Base-by-base conservation (phyloP, 805 yeast genomes). In the Candida orba region DNA sequence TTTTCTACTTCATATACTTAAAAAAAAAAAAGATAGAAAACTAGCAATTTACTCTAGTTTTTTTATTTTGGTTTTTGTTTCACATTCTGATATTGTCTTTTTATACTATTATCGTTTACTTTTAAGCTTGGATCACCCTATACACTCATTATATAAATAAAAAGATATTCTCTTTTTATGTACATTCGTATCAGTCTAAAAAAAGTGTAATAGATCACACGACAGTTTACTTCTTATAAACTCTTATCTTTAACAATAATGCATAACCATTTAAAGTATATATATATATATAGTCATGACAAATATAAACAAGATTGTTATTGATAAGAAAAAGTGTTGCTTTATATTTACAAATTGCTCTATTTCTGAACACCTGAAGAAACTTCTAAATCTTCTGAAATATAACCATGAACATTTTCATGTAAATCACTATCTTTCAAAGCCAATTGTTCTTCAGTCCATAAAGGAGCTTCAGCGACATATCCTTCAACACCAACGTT, bases 361-460 rank as follows among this genome's bases (percentile, higher is more conserved):
- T 24, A 36, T 6, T 20, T 27, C 29, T 54, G 55, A 40, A 67
- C 49, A 61, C 95, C 95, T 36, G 89, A 82, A 42, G 87, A 79
- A 40, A 81, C 84, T 51, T 77, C 89, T 51, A 81, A 64, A 47
- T 82, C 79, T 40, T 71, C 68, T 56, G 83, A 71, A 30, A 72
- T 68, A 14, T 90, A 87, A 44, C 81, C 75, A 44, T 70, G 51
- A 23, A 83, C 88, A 52, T 84, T 84, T 39, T 77, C 65, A 60
- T 84, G 79, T 67, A 85, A 71, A 58, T 79, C 84, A 6, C 64
- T 59, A 54, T 83, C 79, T 25, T 75, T 73, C 65, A 82, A 76
- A 5, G 59, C 52, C 64, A 91, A 73, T 64, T 87, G 95, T 46
- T 75, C 77, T 44, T 82, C 84, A 40, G 96, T 87, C 99, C 99